Evolutionary conservation across 768 basidiomycete species (phyloP), one percentile per base, ranked within the genome.

Genomic region (Russula lepida): DNA sequence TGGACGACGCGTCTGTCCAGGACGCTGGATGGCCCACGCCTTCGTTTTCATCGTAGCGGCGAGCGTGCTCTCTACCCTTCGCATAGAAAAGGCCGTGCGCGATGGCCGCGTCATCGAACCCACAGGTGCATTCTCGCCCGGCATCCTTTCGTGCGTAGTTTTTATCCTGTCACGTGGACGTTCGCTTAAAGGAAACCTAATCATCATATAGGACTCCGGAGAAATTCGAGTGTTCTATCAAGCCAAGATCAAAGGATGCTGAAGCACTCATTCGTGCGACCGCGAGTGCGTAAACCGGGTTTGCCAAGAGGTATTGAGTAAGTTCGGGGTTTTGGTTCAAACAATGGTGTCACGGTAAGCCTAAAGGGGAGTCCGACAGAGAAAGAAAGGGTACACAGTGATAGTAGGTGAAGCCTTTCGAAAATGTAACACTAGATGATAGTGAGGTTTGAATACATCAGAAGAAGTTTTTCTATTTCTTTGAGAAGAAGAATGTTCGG

Each of bases 1-100:
- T 39, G 67, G 67, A n/a, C 62, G 63, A 30, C 67, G 67, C 12
- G 65, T 67, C 12, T 68, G 67, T 27, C 67, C 67, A 15, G 67
- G 67, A 11, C 64, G 62, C 37, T 67, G 62, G 62, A 64, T 68
- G 62, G 67, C 67, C 6, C 52, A 68, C 23, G 48, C 58, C 17
- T 64, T 63, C 52, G 28, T 60, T 13, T 68, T 57, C 51, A 39
- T 67, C 49, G 55, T 59, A 19, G 61, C 65, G 25, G 67, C 67
- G 30, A 64, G 48, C 66, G 58, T 56, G 33, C 63, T 68, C 5
- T 57, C 67, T 1, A 17, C 60, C 4, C 67, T 62, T 57, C 47
- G 56, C 33, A 64, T 68, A 52, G 58, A 62, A 44, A 64, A 61
- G 46, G 53, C 35, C 23, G 58, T 57, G 30, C 66, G 67, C 41